Evolutionary conservation across 169 alveolate genomes (phyloP), one percentile per base, ranked within the genome.

Genomic region (Plasmodium cynomolgi): DNA sequence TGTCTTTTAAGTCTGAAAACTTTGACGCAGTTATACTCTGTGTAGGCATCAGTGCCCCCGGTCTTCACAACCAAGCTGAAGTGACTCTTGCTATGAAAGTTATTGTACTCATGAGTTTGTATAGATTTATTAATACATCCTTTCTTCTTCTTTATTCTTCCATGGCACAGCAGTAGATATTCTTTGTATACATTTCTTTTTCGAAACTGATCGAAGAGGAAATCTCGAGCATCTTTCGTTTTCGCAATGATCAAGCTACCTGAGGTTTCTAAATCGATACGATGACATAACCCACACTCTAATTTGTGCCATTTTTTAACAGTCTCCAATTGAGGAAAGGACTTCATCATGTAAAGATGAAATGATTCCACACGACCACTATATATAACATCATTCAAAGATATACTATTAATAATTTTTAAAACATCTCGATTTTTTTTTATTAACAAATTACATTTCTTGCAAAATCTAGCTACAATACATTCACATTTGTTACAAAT

Each of bases 221-320:
- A 84, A 23, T 96, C 97, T 34, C 97, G 81, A 0, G 97, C 97
- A 17, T 96, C 93, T 5, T 95, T 91, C 15, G 96, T 96, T 90
- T 94, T 93, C 2, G 97, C 97, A 58, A 96, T 92, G 33, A 96
- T 95, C 20, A 96, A 90, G 23, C 96, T 92, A 79, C 97, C 97
- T 20, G 96, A 94, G 1, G 97, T 96, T 80, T 96, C 97, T 44
- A 96, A 71, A 92, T 96, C 97, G 0, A 95, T 96, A 41, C 97
- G 92, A 58, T 96, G 97, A 88, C 97, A 96, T 72, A 96, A 81
- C 20, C 97, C 97, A 75, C 97, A 96, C 81, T 96, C 97, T 83
- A 96, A 74, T 84, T 96, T 96, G 81, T 93, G 95, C 97, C 97
- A 96, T 56, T 95, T 94, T 26, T 94, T 86, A 4, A 96, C 96